Evolutionary conservation across 2,329 filamentous ascomycete species (phyloP).

Genomic region (Aspergillus brasiliensis): DNA sequence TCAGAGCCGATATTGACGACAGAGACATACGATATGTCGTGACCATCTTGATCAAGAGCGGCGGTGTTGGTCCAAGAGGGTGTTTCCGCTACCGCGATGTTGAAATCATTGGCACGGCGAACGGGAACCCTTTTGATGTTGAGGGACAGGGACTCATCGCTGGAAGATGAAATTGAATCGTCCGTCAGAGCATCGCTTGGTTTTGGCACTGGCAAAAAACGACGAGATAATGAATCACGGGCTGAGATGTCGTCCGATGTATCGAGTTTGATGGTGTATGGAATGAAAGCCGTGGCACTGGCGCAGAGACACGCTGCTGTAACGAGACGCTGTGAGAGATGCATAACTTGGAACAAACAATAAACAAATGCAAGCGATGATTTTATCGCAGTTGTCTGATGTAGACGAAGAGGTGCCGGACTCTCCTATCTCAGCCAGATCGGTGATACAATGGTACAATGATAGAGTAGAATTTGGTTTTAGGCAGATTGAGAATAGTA

Average conservation of each 20-base stretch:
- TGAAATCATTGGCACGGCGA: constrained; percentile 53
- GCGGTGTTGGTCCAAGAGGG: constrained; percentile 50
- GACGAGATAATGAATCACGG: constrained; percentile 21
- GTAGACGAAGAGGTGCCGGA: background rate
- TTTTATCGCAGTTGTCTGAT: background rate
- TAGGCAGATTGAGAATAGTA: background rate
- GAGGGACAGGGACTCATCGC: constrained; percentile 30
- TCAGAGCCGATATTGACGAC: constrained; percentile 53
- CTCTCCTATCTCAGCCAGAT: background rate
- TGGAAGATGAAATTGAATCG: constrained; percentile 17
- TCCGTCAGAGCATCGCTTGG: constrained; percentile 22
- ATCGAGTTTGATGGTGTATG: constrained; percentile 36
- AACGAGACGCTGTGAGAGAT: constrained; percentile 40
- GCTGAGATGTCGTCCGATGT: constrained; percentile 18
- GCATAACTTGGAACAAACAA: constrained; percentile 34
- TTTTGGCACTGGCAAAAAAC: constrained; percentile 38
- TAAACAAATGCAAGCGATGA: background rate
- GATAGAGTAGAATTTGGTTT: background rate
- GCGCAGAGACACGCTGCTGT: constrained; percentile 33
- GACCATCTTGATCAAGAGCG: constrained; percentile 56
- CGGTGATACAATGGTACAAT: background rate
- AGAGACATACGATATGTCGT: constrained; percentile 58
- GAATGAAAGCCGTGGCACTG: constrained; percentile 47
- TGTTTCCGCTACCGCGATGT: constrained; percentile 43
- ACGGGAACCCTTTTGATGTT: constrained; percentile 42